A percentile compares a stretch with the other conserved stretches of the same genome.
These are phyloP conservation scores for Discostella pseudostelligera DNA, from an alignment of 108 stramenopile species.

Conservation along the genomic window DNA sequence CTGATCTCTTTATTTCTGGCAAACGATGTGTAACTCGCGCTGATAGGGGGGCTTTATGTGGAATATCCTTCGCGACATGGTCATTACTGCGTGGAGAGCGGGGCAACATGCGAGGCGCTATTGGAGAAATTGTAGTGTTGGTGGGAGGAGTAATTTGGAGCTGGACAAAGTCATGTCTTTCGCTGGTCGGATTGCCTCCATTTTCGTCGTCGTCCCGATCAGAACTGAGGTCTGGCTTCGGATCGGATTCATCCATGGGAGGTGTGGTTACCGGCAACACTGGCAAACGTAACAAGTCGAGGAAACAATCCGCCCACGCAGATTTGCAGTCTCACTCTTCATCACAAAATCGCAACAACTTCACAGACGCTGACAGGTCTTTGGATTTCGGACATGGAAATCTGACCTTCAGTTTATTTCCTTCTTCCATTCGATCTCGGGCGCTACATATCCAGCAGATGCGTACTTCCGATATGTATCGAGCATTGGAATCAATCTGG, in stretches of 20 bases:
- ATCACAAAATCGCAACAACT: constrained; percentile 5
- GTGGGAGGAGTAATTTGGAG: constrained; percentile 14
- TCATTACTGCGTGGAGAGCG: constrained; percentile 23
- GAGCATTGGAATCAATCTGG: constrained; percentile 28
- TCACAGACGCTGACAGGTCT: constrained; percentile 9
- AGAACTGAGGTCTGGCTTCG: constrained; percentile 3
- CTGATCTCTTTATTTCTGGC: not conserved
- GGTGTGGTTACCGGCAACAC: constrained; percentile 6
- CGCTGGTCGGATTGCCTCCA: constrained; percentile 14
- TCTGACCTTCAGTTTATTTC: constrained; percentile 28
- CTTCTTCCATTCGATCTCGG: constrained; percentile 28
- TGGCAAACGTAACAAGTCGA: constrained; percentile 7
- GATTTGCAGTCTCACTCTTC: constrained; percentile 9
- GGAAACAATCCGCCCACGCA: constrained; percentile 6
- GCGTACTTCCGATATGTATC: constrained; percentile 45
- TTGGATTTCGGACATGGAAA: constrained; percentile 17
- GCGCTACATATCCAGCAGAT: constrained; percentile 39
- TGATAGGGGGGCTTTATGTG: constrained; percentile 35
- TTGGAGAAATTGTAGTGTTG: constrained; percentile 13
- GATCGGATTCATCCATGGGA: constrained; percentile 1
- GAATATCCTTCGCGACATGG: constrained; percentile 30
- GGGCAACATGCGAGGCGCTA: constrained; percentile 13
- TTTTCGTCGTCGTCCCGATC: constrained; percentile 2
- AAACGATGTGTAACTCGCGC: not conserved
- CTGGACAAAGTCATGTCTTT: constrained; percentile 29